Base-by-base conservation (phyloP, 129 eudicot species). In the Chrysanthemum seticuspe region DNA sequence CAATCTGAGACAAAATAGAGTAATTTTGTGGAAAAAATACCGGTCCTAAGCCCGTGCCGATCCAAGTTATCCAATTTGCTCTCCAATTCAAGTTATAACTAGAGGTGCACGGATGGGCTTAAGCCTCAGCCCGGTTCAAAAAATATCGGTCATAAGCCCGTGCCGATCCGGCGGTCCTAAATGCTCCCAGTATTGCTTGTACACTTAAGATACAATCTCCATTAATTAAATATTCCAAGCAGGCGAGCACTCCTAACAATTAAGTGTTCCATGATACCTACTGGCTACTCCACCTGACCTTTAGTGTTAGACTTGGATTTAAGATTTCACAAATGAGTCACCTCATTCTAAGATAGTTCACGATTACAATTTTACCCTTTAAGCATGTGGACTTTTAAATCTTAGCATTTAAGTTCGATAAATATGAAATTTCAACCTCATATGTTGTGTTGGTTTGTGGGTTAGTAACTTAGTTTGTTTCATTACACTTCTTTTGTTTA, bases 221-320 rank as follows among this genome's bases (percentile, higher is more conserved):
- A 36, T 51, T 25, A 23, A 25, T 48, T 61, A 73, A 61, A 48
- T 45, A 73, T 59, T 47, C 49, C 62, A 16, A 27, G 8, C 47
- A 40, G 47, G 47, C 10, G 47, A 6, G 44, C 58, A 72, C 49
- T 7, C 49, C 4, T 55, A 16, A 23, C 45, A 21, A 68, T 68
- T 51, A 21, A 65, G 2, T 65, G 54, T 45, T 40, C 15, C 55
- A 63, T 63, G 29, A 31, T 5, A 31, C 18, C 48, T 29, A 31
- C 48, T 31, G 3, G 21, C 21, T 19, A 19, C 21, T 19, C 21
- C 16, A 31, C 49, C 23, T 10, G 10, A 27, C 47, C 67, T 62
- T 3, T 31, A 62, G 60, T 68, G 25, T 59, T 50, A 68, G 45
- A 68, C 18, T 51, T 13, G 23, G 60, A 68, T 50, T 68, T 51